Evolutionary conservation across 2,329 filamentous ascomycete species (phyloP), one percentile per base, ranked within the genome.

Genomic region (Cladophialophora psammophila): DNA sequence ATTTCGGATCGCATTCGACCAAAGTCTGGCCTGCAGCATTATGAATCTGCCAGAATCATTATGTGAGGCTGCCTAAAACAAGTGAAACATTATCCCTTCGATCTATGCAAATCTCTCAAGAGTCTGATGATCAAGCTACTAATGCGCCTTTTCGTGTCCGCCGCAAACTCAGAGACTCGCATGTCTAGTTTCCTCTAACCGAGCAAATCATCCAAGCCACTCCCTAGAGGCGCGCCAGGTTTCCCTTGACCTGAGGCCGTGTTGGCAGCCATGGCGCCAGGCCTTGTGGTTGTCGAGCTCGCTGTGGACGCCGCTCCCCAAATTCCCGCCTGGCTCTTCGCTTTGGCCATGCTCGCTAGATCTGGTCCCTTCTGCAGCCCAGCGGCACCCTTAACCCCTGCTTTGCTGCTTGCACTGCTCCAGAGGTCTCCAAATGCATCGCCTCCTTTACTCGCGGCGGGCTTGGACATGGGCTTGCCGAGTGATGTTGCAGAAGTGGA

Each of bases 291-390:
- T 75, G 58, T 84, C 80, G 75, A 85, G 78, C 75, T 80, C 80
- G 20, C 70, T 72, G 82, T 67, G 56, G 88, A 84, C 15, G 90
- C 85, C 0, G 91, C 87, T 18, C 94, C 95, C 93, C 96, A 99
- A 70, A 99, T 92, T 7, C 94, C 93, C 15, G 94, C 93, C 74
- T 90, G 93, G 66, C 93, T 95, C 85, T 98, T 97, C 80, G 97
- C 93, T 84, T 97, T 97, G n/a, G 94, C 94, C 79, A 99, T 88
- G 78, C 96, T 94, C 35, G 93, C 94, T 81, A 99, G 86, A 63
- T 94, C 94, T 60, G 93, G 90, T 0, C 90, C 91, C 66, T 89
- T 85, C 62, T 85, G 82, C 1, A 88, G 86, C 67, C 80, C 84
- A 1, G 85, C 80, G 81, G 95, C 96, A 38, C 60, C 69, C 83